Percentiles rank a stretch among this genome's conserved stretches.
phyloP scores from a whole-genome alignment of 2,329 filamentous ascomycete genomes.

The Fusarium torreyae region DNA sequence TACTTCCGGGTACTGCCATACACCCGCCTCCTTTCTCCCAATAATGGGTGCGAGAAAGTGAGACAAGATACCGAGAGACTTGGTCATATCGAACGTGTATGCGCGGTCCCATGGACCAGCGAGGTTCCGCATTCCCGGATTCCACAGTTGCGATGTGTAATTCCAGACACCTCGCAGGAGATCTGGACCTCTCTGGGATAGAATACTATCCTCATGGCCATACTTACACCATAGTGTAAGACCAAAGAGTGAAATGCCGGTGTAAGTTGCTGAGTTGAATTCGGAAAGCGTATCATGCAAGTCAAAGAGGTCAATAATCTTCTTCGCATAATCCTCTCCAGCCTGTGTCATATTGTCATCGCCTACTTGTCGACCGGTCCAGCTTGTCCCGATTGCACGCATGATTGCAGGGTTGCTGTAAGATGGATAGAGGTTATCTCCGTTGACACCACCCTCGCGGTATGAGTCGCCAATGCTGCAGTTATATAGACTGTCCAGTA shows the following conservation, averaged over 20 bases:
- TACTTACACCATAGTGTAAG: constrained; percentile 70
- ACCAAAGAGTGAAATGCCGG: constrained; percentile 71
- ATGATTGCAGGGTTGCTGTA: constrained; percentile 73
- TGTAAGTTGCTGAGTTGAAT: constrained; percentile 73
- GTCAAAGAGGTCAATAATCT: constrained; percentile 70
- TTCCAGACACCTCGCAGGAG: constrained; percentile 69
- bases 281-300: constrained; percentile 69
- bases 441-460: constrained; percentile 69
- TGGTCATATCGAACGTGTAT: constrained; percentile 74
- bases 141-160: constrained; percentile 66
- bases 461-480: constrained; percentile 28
- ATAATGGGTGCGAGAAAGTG: constrained; percentile 28
- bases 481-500: constrained; percentile 22
- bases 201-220: constrained; percentile 54
- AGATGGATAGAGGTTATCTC: constrained; percentile 72
- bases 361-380: constrained; percentile 66
- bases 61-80: constrained; percentile 57
- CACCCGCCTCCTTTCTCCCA: neutral
- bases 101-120: constrained; percentile 74
- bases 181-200: constrained; percentile 61
- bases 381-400: constrained; percentile 71
- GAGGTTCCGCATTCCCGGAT: constrained; percentile 70
- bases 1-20: constrained; percentile 55
- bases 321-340: constrained; percentile 68
- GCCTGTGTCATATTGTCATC: constrained; percentile 71